Percentiles rank a stretch among this genome's conserved stretches.
Evolutionary conservation across 345 rosid species (phyloP).

Genomic region (Salix caprea): DNA sequence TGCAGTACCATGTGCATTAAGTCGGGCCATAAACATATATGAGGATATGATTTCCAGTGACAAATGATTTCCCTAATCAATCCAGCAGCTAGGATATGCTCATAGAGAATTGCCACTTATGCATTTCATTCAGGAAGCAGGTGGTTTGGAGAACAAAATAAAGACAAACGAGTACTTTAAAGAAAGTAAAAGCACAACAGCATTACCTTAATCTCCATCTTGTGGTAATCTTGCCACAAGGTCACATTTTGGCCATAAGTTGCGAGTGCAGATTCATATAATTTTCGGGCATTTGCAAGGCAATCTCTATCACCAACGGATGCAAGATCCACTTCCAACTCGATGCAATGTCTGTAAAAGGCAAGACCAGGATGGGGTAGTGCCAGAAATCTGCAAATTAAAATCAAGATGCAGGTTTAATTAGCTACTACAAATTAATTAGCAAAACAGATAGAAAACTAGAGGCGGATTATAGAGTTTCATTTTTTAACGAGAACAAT

Average conservation of each 20-base stretch:
- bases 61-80: too few species aligned
- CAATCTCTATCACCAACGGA: slow-evolving; percentile 51
- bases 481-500: too few species aligned
- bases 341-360: slow-evolving; percentile 64
- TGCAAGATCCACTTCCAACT: slow-evolving; percentile 65
- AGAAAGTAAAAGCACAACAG: neutral
- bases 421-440: too few species aligned
- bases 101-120: too few species aligned
- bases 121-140: too few species aligned
- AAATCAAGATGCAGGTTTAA: neutral
- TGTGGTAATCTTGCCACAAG: slow-evolving; percentile 71
- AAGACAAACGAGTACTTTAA: neutral
- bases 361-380: slow-evolving; percentile 73
- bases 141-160: too few species aligned
- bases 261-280: slow-evolving; percentile 75
- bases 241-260: slow-evolving; percentile 52
- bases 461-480: too few species aligned
- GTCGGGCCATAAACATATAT: too few species aligned
- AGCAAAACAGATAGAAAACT: too few species aligned
- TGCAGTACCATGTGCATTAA: too few species aligned
- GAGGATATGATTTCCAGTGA: too few species aligned
- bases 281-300: slow-evolving; percentile 53
- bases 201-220: slow-evolving; percentile 69
- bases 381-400: slow-evolving; percentile 61
- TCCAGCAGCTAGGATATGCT: too few species aligned